These are phyloP conservation scores for Chaetomium fimeti DNA, from an alignment of 495 filamentous ascomycete genomes.

Conservation along the genomic window DNA sequence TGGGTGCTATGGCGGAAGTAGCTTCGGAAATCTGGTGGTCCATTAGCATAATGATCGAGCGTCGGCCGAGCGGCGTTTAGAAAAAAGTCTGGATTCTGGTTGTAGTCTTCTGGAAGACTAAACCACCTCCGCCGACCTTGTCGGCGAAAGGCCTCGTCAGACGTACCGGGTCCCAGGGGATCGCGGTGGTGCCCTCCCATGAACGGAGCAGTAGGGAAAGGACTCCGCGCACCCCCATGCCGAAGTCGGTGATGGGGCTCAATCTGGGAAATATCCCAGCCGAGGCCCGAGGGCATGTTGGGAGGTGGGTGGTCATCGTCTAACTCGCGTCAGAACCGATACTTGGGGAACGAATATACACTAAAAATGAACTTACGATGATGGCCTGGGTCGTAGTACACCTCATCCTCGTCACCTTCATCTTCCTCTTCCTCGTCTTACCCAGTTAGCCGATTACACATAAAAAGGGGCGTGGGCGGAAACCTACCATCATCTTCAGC, in stretches of 20 bases:
- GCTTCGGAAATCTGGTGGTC: slow-evolving; percentile 41
- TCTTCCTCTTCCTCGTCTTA: slow-evolving; percentile 72
- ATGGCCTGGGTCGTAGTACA: slow-evolving; percentile 64
- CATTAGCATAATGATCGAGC: slow-evolving; percentile 14
- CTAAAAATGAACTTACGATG: slow-evolving; percentile 55
- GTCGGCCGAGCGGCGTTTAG: not conserved
- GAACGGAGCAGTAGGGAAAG: slow-evolving; percentile 41
- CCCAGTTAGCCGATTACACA: slow-evolving; percentile 32
- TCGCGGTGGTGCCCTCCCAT: slow-evolving; percentile 49
- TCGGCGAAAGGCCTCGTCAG: not conserved
- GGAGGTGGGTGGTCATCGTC: slow-evolving; percentile 52
- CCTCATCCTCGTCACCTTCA: slow-evolving; percentile 65
- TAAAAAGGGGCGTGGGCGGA: slow-evolving; percentile 21
- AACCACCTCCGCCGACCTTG: not conserved
- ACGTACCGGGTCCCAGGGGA: slow-evolving; percentile 43
- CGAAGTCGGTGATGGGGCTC: slow-evolving; percentile 38
- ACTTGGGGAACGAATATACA: slow-evolving; percentile 23
- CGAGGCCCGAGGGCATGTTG: slow-evolving; percentile 42
- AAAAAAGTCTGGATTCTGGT: not conserved
- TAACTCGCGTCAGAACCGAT: slow-evolving; percentile 33
- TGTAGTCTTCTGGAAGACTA: not conserved
- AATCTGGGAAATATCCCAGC: slow-evolving; percentile 46
- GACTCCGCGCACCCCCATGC: slow-evolving; percentile 35
- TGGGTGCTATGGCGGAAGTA: slow-evolving; percentile 36
- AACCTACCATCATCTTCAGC: slow-evolving; percentile 58